These are phyloP conservation scores for Fusarium pseudograminearum DNA, from an alignment of 2,329 filamentous ascomycete genomes.

Conservation along the genomic window DNA sequence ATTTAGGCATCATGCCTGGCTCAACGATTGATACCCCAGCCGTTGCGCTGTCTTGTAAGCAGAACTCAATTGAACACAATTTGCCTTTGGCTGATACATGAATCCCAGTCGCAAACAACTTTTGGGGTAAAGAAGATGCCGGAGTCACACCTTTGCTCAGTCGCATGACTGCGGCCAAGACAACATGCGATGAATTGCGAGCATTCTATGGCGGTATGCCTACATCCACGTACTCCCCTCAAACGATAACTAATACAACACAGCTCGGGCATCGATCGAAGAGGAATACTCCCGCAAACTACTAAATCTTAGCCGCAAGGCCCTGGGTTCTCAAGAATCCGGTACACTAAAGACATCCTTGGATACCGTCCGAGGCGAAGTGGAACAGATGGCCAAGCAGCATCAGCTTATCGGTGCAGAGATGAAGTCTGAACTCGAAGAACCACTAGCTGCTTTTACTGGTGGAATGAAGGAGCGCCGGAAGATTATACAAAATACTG, in stretches of 20 bases:
- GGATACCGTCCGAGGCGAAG: conserved; percentile 87
- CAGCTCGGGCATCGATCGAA: conserved; percentile 91
- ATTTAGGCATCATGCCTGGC: conserved; percentile 66
- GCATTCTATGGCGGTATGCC: conserved; percentile 84
- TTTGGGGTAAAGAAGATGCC: conserved; percentile 99
- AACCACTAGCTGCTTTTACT: conserved; percentile 89
- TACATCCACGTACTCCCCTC: neutral
- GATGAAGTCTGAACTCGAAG: conserved; percentile 96
- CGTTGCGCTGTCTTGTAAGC: conserved; percentile 75
- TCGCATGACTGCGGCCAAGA: conserved; percentile 94
- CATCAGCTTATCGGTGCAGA: conserved; percentile 90
- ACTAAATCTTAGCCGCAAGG: conserved; percentile 85
- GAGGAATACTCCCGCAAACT: conserved; percentile 96
- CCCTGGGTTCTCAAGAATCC: conserved; percentile 87
- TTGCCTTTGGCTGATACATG: conserved; percentile 32
- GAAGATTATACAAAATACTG: conserved; percentile 94
- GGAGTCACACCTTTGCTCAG: conserved; percentile 91
- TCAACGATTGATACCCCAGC: conserved; percentile 71
- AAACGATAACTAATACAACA: neutral
- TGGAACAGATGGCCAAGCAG: conserved; percentile 93
- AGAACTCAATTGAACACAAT: neutral
- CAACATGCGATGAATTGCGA: conserved; percentile 92
- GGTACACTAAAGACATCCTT: conserved; percentile 87
- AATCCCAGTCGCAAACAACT: conserved; percentile 90
- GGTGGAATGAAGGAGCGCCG: conserved; percentile 96